Evolutionary conservation across 2,329 filamentous ascomycete species (phyloP).

Genomic region (Akanthomyces lecanii): DNA sequence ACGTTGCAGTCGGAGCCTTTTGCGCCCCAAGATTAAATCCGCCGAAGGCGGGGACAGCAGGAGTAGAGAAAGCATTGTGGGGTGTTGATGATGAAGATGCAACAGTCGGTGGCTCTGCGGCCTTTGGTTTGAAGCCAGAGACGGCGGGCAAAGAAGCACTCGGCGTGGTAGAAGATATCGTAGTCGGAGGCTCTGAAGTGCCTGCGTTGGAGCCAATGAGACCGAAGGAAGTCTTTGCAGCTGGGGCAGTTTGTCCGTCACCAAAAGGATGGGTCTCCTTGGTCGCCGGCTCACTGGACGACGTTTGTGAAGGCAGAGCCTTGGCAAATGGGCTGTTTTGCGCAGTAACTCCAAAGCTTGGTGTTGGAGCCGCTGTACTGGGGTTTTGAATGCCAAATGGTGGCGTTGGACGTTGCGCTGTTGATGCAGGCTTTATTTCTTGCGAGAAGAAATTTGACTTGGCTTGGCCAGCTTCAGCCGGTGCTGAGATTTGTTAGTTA

Average conservation of each 20-base stretch:
- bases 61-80: neutral
- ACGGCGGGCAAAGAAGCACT: neutral
- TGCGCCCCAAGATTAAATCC: neutral
- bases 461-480: neutral
- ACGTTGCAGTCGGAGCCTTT: neutral
- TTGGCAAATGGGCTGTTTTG: conserved; percentile 4
- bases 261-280: neutral
- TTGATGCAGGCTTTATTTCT: neutral
- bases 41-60: neutral
- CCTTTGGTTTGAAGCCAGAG: neutral
- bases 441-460: neutral
- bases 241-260: neutral
- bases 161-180: neutral
- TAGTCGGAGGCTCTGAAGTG: neutral
- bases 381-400: neutral
- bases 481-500: conserved; percentile 3
- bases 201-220: neutral
- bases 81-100: neutral
- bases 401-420: neutral
- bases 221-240: neutral
- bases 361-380: neutral
- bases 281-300: neutral
- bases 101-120: neutral
- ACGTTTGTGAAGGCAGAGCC: neutral
- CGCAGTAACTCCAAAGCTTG: neutral